Evolutionary conservation across 768 basidiomycete genomes (phyloP).

Genomic region (Leccinum incarnatum): DNA sequence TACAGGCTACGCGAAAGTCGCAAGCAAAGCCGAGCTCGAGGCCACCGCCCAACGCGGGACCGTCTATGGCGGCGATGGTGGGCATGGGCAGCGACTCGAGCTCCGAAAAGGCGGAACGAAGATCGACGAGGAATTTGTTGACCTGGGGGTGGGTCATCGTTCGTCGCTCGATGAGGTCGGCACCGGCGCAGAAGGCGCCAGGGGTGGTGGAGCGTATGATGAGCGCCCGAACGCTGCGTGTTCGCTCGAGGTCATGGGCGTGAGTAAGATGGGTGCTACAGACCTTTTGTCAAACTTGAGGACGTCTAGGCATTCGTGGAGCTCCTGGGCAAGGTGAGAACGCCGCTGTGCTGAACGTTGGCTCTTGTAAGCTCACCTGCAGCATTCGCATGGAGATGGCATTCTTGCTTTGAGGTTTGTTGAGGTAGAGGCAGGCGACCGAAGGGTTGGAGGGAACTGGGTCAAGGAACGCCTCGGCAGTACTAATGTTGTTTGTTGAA

Average conservation of each 20-base stretch:
- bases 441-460: constrained; percentile 55
- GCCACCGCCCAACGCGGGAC: constrained; percentile 91
- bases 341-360: neutral
- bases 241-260: neutral
- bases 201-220: constrained; percentile 76
- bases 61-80: constrained; percentile 90
- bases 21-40: constrained; percentile 85
- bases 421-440: constrained; percentile 71
- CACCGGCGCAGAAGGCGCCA: constrained; percentile 90
- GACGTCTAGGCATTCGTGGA: constrained; percentile 63
- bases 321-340: constrained; percentile 47
- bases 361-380: constrained; percentile 41
- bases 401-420: constrained; percentile 82
- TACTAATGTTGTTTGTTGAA: constrained; percentile 14
- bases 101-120: constrained; percentile 66
- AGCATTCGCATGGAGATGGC: constrained; percentile 78
- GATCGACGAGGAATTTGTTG: constrained; percentile 69
- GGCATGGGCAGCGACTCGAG: constrained; percentile 86
- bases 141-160: constrained; percentile 77
- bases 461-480: constrained; percentile 45
- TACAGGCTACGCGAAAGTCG: constrained; percentile 88
- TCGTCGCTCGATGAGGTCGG: constrained; percentile 84
- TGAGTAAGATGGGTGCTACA: constrained; percentile 7
- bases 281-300: constrained; percentile 69
- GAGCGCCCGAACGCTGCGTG: constrained; percentile 65